phyloP scores from a whole-genome alignment of 2,329 filamentous ascomycete species.

The Fusarium continuum region DNA sequence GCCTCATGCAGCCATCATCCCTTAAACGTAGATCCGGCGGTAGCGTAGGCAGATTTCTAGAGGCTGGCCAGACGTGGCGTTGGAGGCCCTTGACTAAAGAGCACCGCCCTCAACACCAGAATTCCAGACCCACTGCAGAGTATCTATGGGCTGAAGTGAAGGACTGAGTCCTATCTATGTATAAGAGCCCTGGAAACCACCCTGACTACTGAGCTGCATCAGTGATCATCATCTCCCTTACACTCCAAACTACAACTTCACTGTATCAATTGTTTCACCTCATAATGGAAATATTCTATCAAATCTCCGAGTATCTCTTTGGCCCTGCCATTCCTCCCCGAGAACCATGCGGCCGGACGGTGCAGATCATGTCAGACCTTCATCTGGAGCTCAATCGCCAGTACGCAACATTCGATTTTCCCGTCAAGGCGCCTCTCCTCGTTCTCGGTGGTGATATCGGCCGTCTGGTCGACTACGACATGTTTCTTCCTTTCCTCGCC shows the following conservation, averaged over 20 bases:
- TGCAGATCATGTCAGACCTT: conserved; percentile 58
- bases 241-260: neutral
- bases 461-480: conserved; percentile 56
- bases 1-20: conserved; percentile 7
- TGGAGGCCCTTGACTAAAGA: conserved; percentile 33
- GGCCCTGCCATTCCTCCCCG: conserved; percentile 15
- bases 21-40: neutral
- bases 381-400: conserved; percentile 59
- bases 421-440: conserved; percentile 53
- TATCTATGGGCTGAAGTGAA: neutral
- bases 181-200: conserved; percentile 22
- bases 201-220: neutral
- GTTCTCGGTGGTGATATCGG: conserved; percentile 62
- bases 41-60: conserved; percentile 26
- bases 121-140: conserved; percentile 16
- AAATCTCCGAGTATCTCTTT: conserved; percentile 36
- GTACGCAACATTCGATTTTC: conserved; percentile 54
- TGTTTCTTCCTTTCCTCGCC: conserved; percentile 55
- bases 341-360: conserved; percentile 32
- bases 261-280: neutral
- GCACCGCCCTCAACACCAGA: conserved; percentile 26
- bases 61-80: conserved; percentile 22
- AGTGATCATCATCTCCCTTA: neutral
- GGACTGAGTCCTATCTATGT: conserved; percentile 24
- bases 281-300: conserved; percentile 27